phyloP scores from a whole-genome alignment of 1,139 yeast genomes.

The Yamadazyma kanchanaburiensis region DNA sequence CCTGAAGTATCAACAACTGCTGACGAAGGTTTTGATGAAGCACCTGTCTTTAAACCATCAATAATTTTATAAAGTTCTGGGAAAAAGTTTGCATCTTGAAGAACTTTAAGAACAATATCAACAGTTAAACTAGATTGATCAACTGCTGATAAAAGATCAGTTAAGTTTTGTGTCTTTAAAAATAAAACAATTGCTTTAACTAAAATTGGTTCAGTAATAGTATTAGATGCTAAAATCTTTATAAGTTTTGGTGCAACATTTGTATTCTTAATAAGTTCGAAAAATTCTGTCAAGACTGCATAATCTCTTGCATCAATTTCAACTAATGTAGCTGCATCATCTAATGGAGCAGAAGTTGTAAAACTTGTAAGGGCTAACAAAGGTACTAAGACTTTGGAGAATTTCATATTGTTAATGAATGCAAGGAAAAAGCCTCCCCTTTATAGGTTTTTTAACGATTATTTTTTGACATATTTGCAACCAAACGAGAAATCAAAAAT shows the following conservation, averaged over 20 bases:
- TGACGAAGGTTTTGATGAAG: conserved; percentile 13
- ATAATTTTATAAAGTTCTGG: conserved; percentile 21
- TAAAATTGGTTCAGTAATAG: conserved; percentile 16
- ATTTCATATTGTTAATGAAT: conserved; percentile 1
- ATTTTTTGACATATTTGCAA: no score
- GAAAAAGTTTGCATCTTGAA: conserved; percentile 24
- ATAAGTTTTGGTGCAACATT: conserved; percentile 22
- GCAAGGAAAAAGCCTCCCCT: conserved; percentile 1
- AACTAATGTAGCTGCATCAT: neutral
- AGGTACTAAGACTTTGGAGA: conserved; percentile 1
- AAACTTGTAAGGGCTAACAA: conserved; percentile 1
- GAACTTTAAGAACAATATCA: conserved; percentile 21
- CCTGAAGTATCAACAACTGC: conserved; percentile 10
- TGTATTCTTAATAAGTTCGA: conserved; percentile 19
- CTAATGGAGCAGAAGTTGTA: conserved; percentile 3
- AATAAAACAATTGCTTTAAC: conserved; percentile 24
- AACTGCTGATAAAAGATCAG: conserved; percentile 25
- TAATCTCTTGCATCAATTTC: conserved; percentile 11
- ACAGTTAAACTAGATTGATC: conserved; percentile 27
- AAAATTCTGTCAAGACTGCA: conserved; percentile 15
- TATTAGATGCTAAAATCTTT: conserved; percentile 16
- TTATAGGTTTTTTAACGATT: neutral
- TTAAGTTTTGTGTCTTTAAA: conserved; percentile 20
- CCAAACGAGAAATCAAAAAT: conserved; percentile 1
- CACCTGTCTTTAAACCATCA: conserved; percentile 17